phyloP scores from a whole-genome alignment of 208 protist species.

The Trypanosomatidae sp. region DNA sequence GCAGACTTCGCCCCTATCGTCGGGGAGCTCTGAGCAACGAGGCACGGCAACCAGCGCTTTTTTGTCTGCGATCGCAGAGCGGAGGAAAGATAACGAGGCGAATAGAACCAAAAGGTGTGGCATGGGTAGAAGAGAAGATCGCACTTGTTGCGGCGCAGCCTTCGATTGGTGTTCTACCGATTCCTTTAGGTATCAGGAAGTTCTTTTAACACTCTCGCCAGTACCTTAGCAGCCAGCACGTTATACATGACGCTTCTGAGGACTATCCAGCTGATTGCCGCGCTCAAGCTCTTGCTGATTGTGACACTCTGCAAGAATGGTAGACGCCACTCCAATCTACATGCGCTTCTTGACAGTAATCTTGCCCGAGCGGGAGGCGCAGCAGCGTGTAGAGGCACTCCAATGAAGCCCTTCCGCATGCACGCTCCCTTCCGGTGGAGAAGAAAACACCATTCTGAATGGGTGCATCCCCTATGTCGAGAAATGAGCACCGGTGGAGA shows the following conservation, averaged over 20 bases:
- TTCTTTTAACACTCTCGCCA: slow-evolving; percentile 43
- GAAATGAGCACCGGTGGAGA: slow-evolving; percentile 66
- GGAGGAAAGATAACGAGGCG: no score
- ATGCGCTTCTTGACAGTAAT: slow-evolving; percentile 53
- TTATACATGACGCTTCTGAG: slow-evolving; percentile 70
- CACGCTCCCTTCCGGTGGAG: slow-evolving; percentile 59
- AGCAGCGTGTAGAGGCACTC: slow-evolving; percentile 23
- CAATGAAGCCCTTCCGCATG: slow-evolving; percentile 80
- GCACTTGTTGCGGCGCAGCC: no score
- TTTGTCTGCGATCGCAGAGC: no score
- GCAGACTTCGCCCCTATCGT: no score
- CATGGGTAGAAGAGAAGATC: no score
- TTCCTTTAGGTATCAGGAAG: not conserved
- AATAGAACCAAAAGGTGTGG: no score
- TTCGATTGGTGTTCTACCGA: no score
- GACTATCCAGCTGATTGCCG: slow-evolving; percentile 86
- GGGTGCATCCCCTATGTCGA: slow-evolving; percentile 63
- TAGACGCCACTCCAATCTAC: slow-evolving; percentile 60
- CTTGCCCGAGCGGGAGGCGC: slow-evolving; percentile 36
- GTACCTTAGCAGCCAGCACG: slow-evolving; percentile 77
- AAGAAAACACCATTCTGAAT: slow-evolving; percentile 65
- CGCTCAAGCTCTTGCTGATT: slow-evolving; percentile 60
- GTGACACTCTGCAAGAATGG: slow-evolving; percentile 73
- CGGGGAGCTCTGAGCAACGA: no score
- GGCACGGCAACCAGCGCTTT: no score